These are phyloP conservation scores for Raddia distichophylla DNA, from an alignment of 176 grass and related monocot genomes.

Conservation along the genomic window DNA sequence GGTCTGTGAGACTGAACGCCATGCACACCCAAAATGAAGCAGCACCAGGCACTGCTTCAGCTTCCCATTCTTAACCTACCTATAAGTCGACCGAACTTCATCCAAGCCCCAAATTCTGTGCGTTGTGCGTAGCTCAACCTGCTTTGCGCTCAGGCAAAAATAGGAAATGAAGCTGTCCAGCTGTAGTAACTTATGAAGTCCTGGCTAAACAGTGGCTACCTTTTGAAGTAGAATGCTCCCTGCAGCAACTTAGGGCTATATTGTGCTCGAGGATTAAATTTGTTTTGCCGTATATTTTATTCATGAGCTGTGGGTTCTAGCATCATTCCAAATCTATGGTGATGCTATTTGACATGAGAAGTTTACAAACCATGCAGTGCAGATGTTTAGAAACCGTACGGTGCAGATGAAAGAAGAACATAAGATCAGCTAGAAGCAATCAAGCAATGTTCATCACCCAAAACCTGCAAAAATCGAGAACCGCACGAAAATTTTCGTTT, in stretches of 20 bases:
- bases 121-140: conserved; percentile 12
- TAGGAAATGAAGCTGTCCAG: background rate
- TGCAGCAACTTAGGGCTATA: background rate
- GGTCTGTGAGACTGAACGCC: conserved; percentile 40
- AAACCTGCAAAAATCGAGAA: too few relatives aligned
- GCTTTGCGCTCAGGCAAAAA: background rate
- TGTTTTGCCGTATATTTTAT: background rate
- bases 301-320: background rate
- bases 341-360: background rate
- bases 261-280: background rate
- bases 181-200: background rate
- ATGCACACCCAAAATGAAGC: background rate
- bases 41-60: background rate
- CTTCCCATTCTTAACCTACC: background rate
- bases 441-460: too few relatives aligned
- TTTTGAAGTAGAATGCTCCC: background rate
- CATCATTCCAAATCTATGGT: background rate
- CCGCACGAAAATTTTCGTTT: too few relatives aligned
- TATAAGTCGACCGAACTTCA: background rate
- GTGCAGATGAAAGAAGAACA: too few relatives aligned
- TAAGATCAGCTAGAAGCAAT: too few relatives aligned
- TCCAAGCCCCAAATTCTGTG: background rate
- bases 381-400: too few relatives aligned
- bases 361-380: background rate
- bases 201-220: background rate